Conservation (phyloP, 2,329 filamentous ascomycete genomes). For the Coleophoma cylindrospora region DNA sequence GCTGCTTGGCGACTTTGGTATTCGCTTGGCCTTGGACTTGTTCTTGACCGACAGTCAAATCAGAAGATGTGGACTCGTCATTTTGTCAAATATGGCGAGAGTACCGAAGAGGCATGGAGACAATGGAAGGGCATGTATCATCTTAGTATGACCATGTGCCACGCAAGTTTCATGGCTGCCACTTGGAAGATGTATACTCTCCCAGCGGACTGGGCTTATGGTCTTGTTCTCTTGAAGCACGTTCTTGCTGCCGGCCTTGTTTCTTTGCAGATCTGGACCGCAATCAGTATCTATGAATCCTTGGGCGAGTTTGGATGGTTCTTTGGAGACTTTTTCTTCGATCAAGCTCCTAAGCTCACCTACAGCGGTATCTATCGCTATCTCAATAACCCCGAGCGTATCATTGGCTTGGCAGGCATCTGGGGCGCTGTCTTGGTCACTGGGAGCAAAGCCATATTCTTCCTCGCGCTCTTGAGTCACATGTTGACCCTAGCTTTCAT, state of each 20-base stretch:
- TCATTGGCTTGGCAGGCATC: slow-evolving; percentile 88
- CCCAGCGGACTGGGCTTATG: slow-evolving; percentile 83
- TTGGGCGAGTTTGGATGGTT: slow-evolving; percentile 99
- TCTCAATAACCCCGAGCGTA: slow-evolving; percentile 93
- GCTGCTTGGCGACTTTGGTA: slow-evolving; percentile 87
- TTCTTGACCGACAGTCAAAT: slow-evolving; percentile 81
- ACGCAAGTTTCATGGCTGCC: slow-evolving; percentile 81
- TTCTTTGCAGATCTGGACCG: slow-evolving; percentile 87
- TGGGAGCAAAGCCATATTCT: slow-evolving; percentile 80
- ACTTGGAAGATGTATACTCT: slow-evolving; percentile 94
- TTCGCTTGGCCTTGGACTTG: slow-evolving; percentile 77
- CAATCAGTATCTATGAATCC: slow-evolving; percentile 88
- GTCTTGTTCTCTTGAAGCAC: slow-evolving; percentile 81
- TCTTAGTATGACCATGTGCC: slow-evolving; percentile 85
- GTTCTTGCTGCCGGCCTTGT: slow-evolving; percentile 78
- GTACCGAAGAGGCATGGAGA: slow-evolving; percentile 84
- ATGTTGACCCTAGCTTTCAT: slow-evolving; percentile 83
- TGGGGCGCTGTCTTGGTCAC: slow-evolving; percentile 95
- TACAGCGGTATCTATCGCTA: slow-evolving; percentile 98
- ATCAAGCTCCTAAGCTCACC: slow-evolving; percentile 80
- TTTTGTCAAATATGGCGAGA: slow-evolving; percentile 95
- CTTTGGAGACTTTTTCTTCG: slow-evolving; percentile 98
- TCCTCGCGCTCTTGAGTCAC: slow-evolving; percentile 81
- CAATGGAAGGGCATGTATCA: slow-evolving; percentile 98
- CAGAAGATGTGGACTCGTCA: slow-evolving; percentile 95